phyloP scores from a whole-genome alignment of 805 yeast genomes.

The Candida methanosorbosa region DNA sequence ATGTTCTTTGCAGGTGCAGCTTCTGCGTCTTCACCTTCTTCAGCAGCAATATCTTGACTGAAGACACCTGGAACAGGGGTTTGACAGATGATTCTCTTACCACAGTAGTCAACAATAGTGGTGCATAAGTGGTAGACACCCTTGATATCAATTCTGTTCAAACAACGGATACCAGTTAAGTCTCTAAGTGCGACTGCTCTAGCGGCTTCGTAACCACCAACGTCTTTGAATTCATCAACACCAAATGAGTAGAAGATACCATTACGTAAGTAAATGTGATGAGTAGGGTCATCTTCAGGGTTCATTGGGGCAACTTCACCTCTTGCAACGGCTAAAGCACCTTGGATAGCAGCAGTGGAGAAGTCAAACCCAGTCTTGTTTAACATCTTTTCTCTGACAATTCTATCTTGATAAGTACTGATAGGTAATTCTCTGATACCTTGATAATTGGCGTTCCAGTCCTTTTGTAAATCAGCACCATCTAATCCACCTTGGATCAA shows the following conservation, averaged over 20 bases:
- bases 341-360: slow-evolving; percentile 63
- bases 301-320: slow-evolving; percentile 75
- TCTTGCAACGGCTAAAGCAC: slow-evolving; percentile 67
- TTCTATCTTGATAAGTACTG: slow-evolving; percentile 44
- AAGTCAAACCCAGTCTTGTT: slow-evolving; percentile 70
- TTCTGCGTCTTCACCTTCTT: slow-evolving; percentile 31
- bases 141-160: slow-evolving; percentile 55
- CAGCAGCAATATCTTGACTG: slow-evolving; percentile 31
- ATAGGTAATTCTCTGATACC: slow-evolving; percentile 65
- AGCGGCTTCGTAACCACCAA: slow-evolving; percentile 84
- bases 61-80: slow-evolving; percentile 94
- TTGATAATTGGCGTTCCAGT: slow-evolving; percentile 91
- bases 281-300: slow-evolving; percentile 56
- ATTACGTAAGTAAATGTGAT: slow-evolving; percentile 66
- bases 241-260: slow-evolving; percentile 85
- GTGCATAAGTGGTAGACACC: slow-evolving; percentile 71
- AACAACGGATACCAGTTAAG: slow-evolving; percentile 55
- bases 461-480: slow-evolving; percentile 51
- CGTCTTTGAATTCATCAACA: slow-evolving; percentile 49
- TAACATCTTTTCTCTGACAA: slow-evolving; percentile 67
- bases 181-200: slow-evolving; percentile 75
- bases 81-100: slow-evolving; percentile 83
- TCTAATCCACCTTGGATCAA: slow-evolving; percentile 48
- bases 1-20: slow-evolving; percentile 30
- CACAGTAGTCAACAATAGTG: slow-evolving; percentile 83